A percentile compares a stretch with the other conserved stretches of the same genome.
These are phyloP conservation scores for Magnusiomyces suaveolens DNA, from an alignment of 1,139 yeast genomes.

Conservation along the genomic window DNA sequence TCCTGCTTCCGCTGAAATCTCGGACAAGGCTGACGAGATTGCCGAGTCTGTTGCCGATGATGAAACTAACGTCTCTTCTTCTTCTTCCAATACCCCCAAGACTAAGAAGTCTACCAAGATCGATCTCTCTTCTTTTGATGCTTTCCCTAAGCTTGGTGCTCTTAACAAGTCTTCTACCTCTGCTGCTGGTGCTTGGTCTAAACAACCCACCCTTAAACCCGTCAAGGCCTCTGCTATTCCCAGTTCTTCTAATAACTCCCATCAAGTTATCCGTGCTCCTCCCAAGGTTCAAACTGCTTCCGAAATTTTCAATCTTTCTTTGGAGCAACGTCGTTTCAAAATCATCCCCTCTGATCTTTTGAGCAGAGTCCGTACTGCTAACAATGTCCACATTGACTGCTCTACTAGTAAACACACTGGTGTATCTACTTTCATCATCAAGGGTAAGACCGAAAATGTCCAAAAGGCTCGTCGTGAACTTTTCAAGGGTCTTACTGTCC, in stretches of 20 bases:
- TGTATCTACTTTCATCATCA: slow-evolving; percentile 74
- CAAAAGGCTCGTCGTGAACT: slow-evolving; percentile 67
- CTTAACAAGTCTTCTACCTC: slow-evolving; percentile 12
- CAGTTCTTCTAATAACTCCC: too few relatives aligned
- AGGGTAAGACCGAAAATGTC: slow-evolving; percentile 66
- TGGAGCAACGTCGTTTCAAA: slow-evolving; percentile 14
- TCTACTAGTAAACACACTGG: slow-evolving; percentile 70
- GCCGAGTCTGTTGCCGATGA: slow-evolving; percentile 10
- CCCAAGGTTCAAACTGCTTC: slow-evolving; percentile 9
- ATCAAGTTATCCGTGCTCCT: slow-evolving; percentile 4
- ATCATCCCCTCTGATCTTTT: slow-evolving; percentile 13
- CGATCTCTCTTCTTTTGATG: slow-evolving; percentile 32
- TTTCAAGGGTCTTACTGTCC: slow-evolving; percentile 62
- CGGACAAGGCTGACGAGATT: slow-evolving; percentile 2
- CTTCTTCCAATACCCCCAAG: slow-evolving; percentile 2
- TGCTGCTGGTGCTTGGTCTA: slow-evolving; percentile 12
- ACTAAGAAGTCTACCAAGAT: slow-evolving; percentile 14
- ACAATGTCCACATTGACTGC: slow-evolving; percentile 52
- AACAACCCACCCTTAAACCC: slow-evolving; percentile 7
- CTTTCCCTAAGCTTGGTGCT: slow-evolving; percentile 68
- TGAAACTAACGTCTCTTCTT: slow-evolving; percentile 12
- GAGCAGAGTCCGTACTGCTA: slow-evolving; percentile 9
- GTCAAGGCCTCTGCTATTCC: slow-evolving; percentile 8
- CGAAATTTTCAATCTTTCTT: slow-evolving; percentile 9
- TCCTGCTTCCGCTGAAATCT: slow-evolving; percentile 2